Evolutionary conservation across 208 protist genomes (phyloP), one percentile per base, ranked within the genome.

Genomic region (Crithidia bombi): DNA sequence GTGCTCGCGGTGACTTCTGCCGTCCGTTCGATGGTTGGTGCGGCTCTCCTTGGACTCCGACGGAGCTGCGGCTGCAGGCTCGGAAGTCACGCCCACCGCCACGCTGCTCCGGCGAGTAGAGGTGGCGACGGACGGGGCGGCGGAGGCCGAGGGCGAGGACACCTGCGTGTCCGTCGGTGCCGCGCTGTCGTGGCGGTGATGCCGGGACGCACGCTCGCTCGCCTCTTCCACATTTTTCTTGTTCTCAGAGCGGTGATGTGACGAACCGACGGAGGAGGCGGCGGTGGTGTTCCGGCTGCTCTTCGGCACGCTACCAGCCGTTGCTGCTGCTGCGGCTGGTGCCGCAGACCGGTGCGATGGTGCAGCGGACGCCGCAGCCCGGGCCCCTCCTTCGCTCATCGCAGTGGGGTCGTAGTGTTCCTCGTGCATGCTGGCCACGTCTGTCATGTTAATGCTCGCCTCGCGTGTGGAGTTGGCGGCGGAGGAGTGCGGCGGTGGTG

Each of bases 401-500:
- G 59, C 25, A 3, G 59, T 43, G 0, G 59, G 59, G 44, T 65
- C 59, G 44, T 41, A 54, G 21, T 65, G 59, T 19, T 21, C 38
- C 26, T 65, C 44, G 32, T 30, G 59, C 28, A 21, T 14, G 59
- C 59, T 65, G 0, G n/a, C 44, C 30, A 28, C 59, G 32, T 65
- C 59, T 2, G 59, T 54, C 44, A 30, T 54, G 59, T 32, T 43
- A 32, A 51, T 39, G 59, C 59, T 65, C n/a, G 59, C 32, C 44
- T 65, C 59, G 6, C 26, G 59, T 9, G 59, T 54, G 44, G 32
- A 32, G 44, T 5, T 32, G n/a, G 41, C 25, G 6, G 41, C 25
- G 6, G 59, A 65, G 10, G 59, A 35, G 4, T 25, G 12, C 28
- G 55, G 23, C 36, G 23, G 23, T 15, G 50, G 28, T 36, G 50